Percentiles rank a stretch among this genome's conserved stretches.
phyloP scores from a whole-genome alignment of 2,329 filamentous ascomycete genomes.

The Erysiphe pulchra region DNA sequence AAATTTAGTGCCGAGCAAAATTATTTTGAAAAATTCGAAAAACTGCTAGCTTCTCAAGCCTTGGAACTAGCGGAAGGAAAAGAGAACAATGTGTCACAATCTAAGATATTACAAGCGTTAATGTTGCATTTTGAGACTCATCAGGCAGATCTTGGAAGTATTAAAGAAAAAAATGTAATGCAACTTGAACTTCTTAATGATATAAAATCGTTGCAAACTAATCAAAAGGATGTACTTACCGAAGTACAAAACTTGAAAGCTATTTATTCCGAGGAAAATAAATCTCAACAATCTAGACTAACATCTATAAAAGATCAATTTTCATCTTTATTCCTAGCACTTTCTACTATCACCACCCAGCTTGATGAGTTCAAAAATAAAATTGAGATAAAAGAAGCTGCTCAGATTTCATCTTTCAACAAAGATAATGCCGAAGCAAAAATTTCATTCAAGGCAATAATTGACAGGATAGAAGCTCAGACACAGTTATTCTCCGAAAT shows the following conservation, averaged over 20 bases:
- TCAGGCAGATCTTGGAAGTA: background rate
- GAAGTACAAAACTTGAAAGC: no score
- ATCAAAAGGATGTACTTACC: no score
- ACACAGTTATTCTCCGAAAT: slow-evolving; percentile 9
- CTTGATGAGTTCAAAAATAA: background rate
- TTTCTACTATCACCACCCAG: background rate
- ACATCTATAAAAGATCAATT: background rate
- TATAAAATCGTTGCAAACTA: no score
- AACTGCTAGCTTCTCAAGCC: background rate
- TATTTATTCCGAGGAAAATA: no score
- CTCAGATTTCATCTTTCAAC: background rate
- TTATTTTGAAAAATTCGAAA: slow-evolving; percentile 3
- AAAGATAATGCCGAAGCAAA: background rate
- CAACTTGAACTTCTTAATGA: background rate
- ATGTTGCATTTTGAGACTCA: background rate
- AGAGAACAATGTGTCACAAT: background rate
- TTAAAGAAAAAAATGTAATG: slow-evolving; percentile 2
- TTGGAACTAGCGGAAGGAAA: slow-evolving; percentile 1
- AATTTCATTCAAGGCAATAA: slow-evolving; percentile 3
- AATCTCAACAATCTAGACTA: no score
- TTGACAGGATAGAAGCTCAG: slow-evolving; percentile 6
- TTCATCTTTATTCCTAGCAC: background rate
- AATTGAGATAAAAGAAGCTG: background rate
- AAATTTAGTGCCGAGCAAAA: background rate
- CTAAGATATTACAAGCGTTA: background rate